These are phyloP conservation scores for Lepidium aucheri DNA, from an alignment of 345 rosid species.

Conservation along the genomic window DNA sequence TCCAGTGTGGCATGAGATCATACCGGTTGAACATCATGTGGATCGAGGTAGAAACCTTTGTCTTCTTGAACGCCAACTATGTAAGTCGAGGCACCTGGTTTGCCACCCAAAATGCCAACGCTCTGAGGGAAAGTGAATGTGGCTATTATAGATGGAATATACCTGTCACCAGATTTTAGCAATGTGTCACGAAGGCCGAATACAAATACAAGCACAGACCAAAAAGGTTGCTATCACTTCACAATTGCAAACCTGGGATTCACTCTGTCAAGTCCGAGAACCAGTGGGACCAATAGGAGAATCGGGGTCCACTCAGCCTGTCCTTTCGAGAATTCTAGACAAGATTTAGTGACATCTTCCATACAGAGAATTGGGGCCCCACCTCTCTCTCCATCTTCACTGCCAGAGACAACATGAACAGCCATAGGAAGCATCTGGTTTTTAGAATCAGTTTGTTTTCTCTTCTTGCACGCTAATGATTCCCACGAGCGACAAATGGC, in stretches of 20 bases:
- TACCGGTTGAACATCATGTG: constrained; percentile 74
- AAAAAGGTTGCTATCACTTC: background rate
- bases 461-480: constrained; percentile 45
- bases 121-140: constrained; percentile 87
- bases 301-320: constrained; percentile 66
- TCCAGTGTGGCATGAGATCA: background rate
- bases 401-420: constrained; percentile 79
- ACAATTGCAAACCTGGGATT: constrained; percentile 63
- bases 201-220: background rate
- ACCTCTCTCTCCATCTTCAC: constrained; percentile 91
- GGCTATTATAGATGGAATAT: constrained; percentile 64
- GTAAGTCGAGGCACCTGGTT: constrained; percentile 87
- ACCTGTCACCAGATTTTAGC: constrained; percentile 36
- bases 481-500: constrained; percentile 92
- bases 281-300: constrained; percentile 87
- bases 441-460: constrained; percentile 34
- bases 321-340: constrained; percentile 62
- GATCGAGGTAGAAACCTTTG: constrained; percentile 80
- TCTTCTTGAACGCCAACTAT: constrained; percentile 87
- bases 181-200: background rate
- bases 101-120: constrained; percentile 92
- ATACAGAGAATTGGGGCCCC: constrained; percentile 88
- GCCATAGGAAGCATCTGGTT: constrained; percentile 66
- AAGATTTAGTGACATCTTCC: constrained; percentile 67
- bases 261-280: constrained; percentile 85